phyloP scores from a whole-genome alignment of 345 rosid species.

The Euphorbia peplus region DNA sequence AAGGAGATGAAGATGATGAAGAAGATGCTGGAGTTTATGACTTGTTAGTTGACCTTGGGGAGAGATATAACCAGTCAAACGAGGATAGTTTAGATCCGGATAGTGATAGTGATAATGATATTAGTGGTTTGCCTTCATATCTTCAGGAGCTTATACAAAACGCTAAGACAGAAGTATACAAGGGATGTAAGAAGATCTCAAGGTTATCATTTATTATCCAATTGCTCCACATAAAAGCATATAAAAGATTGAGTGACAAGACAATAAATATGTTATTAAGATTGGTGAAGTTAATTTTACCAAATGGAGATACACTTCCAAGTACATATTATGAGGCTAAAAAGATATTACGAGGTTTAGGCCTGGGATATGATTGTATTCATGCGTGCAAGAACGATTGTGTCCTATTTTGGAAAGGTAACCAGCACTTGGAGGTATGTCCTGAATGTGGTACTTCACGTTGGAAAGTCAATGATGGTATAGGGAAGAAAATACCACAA shows the following conservation, averaged over 20 bases:
- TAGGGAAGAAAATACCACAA: not conserved
- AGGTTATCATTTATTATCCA: not conserved
- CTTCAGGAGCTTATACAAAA: not conserved
- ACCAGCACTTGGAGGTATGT: not conserved
- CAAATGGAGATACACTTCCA: not conserved
- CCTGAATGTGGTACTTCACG: not conserved
- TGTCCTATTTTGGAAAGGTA: not conserved
- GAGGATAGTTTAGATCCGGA: not conserved
- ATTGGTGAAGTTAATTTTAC: not conserved
- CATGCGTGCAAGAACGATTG: not conserved
- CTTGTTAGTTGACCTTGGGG: not conserved
- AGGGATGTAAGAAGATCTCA: not conserved
- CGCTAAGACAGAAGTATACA: not conserved
- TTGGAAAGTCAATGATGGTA: not conserved
- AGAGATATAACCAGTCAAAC: not conserved
- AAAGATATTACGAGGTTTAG: not conserved
- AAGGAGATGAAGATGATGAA: not conserved
- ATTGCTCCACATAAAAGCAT: no score
- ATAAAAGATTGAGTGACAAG: not conserved
- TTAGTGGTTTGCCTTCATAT: not conserved
- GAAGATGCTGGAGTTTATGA: not conserved
- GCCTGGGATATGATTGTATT: not conserved
- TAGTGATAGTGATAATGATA: no score
- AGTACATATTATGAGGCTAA: no score
- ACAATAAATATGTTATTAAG: not conserved